Percentiles rank a stretch among this genome's conserved stretches.
Conservation (phyloP, 371 early-diverging fungal genomes). For the Parasitella parasitica region DNA sequence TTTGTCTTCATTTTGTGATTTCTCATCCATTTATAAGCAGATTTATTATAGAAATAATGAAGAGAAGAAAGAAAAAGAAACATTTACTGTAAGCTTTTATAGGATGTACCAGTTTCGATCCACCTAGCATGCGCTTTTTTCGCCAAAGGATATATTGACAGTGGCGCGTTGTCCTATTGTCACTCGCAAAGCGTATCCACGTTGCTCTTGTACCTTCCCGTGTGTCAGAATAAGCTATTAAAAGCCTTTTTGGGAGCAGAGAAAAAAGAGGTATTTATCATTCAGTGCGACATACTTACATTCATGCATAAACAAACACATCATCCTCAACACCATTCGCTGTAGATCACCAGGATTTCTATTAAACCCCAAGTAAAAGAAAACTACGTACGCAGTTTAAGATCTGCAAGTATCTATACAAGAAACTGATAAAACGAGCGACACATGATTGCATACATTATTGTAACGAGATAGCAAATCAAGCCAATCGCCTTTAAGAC, state of each 20-base stretch:
- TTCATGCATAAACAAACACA: background rate
- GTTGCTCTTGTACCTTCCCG: too few species aligned
- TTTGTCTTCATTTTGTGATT: conserved; percentile 9
- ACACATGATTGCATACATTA: background rate
- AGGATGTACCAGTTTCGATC: background rate
- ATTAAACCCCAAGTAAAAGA: too few species aligned
- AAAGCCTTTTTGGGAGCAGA: background rate
- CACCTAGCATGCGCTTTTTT: conserved; percentile 2
- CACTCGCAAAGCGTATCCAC: background rate
- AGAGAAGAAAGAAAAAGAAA: background rate
- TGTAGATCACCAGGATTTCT: too few species aligned
- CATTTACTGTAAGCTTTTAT: background rate
- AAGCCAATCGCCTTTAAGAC: conserved; percentile 21
- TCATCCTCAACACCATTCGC: too few species aligned
- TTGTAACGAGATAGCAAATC: conserved; percentile 1
- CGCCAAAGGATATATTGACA: conserved; percentile 3
- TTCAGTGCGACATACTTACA: background rate
- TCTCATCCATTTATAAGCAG: conserved; percentile 2
- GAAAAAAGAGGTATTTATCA: background rate
- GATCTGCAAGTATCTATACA: too few species aligned
- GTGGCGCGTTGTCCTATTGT: background rate
- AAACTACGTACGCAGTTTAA: too few species aligned
- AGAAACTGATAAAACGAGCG: too few species aligned
- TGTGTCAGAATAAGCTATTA: background rate
- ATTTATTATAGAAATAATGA: background rate